Evolutionary conservation across 1,284 basidiomycete species (phyloP).

Genomic region (Fomitopsis palustris): DNA sequence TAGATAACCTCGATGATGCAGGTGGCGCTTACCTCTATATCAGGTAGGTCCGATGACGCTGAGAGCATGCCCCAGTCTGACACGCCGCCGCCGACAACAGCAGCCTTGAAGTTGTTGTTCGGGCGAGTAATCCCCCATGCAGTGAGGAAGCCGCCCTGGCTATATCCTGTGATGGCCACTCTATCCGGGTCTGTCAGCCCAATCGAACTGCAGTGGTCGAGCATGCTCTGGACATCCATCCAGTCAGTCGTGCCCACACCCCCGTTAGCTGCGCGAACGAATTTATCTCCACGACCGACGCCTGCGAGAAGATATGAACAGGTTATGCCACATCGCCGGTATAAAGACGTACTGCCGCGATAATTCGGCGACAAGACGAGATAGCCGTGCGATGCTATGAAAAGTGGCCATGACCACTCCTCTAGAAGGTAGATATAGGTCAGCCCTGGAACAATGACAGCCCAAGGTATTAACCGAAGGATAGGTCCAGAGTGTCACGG

Average conservation of each 20-base stretch:
- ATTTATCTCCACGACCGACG: constrained; percentile 5
- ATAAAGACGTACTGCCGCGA: constrained; percentile 6
- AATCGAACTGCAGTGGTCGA: not conserved
- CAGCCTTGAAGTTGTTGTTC: constrained; percentile 6
- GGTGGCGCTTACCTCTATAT: constrained; percentile 1
- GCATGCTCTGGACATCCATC: constrained; percentile 8
- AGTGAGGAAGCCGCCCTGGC: constrained; percentile 9
- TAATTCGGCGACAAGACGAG: constrained; percentile 9
- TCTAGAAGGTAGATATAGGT: not conserved
- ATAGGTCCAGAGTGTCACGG: constrained; percentile 5
- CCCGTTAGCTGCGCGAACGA: constrained; percentile 7
- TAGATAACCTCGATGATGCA: no score
- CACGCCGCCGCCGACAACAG: constrained; percentile 4
- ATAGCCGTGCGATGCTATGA: constrained; percentile 8
- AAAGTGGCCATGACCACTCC: constrained; percentile 5
- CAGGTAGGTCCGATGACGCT: constrained; percentile 6
- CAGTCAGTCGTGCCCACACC: constrained; percentile 6
- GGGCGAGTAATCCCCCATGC: constrained; percentile 9
- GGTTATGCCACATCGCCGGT: not conserved
- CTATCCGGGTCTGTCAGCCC: constrained; percentile 3
- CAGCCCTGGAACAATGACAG: not conserved
- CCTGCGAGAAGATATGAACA: not conserved
- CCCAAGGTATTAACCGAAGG: not conserved
- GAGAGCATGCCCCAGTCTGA: constrained; percentile 8
- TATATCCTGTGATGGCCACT: constrained; percentile 6